Base-by-base conservation (phyloP, 257 asterid genomes). In the Sherardia arvensis region DNA sequence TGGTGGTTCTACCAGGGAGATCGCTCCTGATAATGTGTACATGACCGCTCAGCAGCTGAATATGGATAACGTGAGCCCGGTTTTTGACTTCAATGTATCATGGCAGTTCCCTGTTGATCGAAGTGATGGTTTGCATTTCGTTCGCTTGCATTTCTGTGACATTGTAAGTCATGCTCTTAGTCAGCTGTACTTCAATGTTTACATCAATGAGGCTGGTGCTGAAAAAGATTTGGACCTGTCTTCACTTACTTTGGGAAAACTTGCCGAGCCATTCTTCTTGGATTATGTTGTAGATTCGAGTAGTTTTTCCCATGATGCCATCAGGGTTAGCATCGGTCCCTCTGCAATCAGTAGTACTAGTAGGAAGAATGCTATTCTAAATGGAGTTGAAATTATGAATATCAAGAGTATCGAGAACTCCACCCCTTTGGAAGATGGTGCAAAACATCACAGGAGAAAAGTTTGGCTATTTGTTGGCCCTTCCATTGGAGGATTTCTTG, bases 31-130 rank as follows among this genome's bases (percentile, higher is more conserved):
- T 73, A 67, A 64, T 48, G 95, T 88, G 3, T 88, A 86, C 67
- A 86, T 82, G 95, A 86, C 95, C 36, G 95, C 90, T 10, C 92
- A 78, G 26, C 71, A 88, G 36, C 84, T 88, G 95, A 86, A 88
- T 65, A 69, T 66, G 63, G 77, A 70, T 3, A 82, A 74, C 12
- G 70, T 75, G 34, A 74, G 82, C 26, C 15, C 71, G 62, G 51
- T 51, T 62, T 72, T 62, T 64, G 45, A 69, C 53, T 88, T 88
- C 74, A 88, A 88, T 54, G 69, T 88, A 45, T 79, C 92, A 4
- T 88, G 96, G 96, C 82, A 80, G 43, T 86, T 88, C 29, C 96
- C 95, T 0, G 84, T 88, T 27, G 73, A 61, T 5, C 3, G 61
- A 0, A 70, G 29, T 25, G 81, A 76, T 23, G 61, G 51, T 43